Evolutionary conservation across 2,329 filamentous ascomycete species (phyloP).

Genomic region (Stemphylium vesicarium): DNA sequence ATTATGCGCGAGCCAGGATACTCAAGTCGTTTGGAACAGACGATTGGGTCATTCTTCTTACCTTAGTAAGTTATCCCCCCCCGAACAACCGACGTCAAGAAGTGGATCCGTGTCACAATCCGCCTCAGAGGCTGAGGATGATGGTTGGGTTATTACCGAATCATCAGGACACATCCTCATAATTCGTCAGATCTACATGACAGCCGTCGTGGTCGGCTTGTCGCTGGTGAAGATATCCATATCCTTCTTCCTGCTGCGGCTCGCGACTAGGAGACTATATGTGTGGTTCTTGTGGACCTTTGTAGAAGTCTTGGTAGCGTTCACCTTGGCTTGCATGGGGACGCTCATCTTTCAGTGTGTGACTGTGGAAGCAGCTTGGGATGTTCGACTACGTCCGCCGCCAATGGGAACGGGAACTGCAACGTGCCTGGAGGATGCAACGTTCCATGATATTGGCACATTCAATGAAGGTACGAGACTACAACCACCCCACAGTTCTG

Average conservation of each 20-base stretch:
- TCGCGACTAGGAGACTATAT: constrained; percentile 44
- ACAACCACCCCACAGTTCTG: no score
- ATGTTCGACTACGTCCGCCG: constrained; percentile 42
- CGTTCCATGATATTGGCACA: constrained; percentile 55
- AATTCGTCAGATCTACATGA: constrained; percentile 52
- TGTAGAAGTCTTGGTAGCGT: constrained; percentile 53
- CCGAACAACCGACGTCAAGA: constrained; percentile 20
- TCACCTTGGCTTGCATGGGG: constrained; percentile 53
- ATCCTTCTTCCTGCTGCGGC: constrained; percentile 54
- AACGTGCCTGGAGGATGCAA: constrained; percentile 52
- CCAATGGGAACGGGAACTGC: constrained; percentile 40
- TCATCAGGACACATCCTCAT: constrained; percentile 48
- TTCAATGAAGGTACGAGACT: constrained; percentile 51
- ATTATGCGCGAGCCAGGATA: constrained; percentile 56
- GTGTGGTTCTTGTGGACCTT: constrained; percentile 52
- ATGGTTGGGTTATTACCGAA: constrained; percentile 47
- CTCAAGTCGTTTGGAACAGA: constrained; percentile 58
- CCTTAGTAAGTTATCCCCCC: constrained; percentile 44
- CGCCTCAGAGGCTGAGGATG: constrained; percentile 47
- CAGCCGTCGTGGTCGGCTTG: constrained; percentile 56
- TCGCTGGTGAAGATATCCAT: constrained; percentile 58
- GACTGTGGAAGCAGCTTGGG: constrained; percentile 56
- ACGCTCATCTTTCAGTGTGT: constrained; percentile 58
- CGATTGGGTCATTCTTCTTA: constrained; percentile 55
- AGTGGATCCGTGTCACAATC: constrained; percentile 30